These are phyloP conservation scores for Quercus engelmannii DNA, from an alignment of 306 rosid species.

Conservation along the genomic window DNA sequence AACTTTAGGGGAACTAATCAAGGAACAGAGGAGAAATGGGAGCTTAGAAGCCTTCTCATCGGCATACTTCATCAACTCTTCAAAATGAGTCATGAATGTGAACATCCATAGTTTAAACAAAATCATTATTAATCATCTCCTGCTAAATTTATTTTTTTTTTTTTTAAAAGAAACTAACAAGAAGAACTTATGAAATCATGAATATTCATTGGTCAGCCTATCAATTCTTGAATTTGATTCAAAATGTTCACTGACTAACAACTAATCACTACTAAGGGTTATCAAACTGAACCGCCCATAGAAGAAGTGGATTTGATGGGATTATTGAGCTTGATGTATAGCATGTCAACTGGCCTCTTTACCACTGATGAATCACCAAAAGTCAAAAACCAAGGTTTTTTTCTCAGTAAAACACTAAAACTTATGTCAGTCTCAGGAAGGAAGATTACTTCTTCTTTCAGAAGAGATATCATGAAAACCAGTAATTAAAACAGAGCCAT, in stretches of 20 bases:
- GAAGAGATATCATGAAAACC: background rate
- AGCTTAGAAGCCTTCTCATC: background rate
- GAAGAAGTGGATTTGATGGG: background rate
- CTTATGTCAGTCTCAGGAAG: background rate
- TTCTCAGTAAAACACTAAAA: background rate
- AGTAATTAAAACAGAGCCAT: background rate
- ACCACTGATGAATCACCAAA: background rate
- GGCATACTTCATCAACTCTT: background rate
- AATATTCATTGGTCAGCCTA: background rate
- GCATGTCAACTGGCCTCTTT: background rate
- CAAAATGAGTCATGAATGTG: background rate
- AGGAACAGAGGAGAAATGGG: too few species aligned
- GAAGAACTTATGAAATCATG: background rate
- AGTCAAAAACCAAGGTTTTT: background rate
- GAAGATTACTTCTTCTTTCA: background rate
- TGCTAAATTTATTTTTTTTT: background rate
- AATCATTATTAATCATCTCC: background rate
- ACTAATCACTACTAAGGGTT: background rate
- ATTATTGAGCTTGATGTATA: background rate
- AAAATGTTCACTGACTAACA: background rate
- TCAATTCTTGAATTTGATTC: background rate
- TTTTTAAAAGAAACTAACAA: background rate
- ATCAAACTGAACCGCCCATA: background rate
- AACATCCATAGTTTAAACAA: background rate
- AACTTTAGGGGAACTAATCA: too few species aligned